Percentiles rank a stretch among this genome's conserved stretches.
Conservation (phyloP, 2,329 filamentous ascomycete genomes). For the Penicillium occitanis region DNA sequence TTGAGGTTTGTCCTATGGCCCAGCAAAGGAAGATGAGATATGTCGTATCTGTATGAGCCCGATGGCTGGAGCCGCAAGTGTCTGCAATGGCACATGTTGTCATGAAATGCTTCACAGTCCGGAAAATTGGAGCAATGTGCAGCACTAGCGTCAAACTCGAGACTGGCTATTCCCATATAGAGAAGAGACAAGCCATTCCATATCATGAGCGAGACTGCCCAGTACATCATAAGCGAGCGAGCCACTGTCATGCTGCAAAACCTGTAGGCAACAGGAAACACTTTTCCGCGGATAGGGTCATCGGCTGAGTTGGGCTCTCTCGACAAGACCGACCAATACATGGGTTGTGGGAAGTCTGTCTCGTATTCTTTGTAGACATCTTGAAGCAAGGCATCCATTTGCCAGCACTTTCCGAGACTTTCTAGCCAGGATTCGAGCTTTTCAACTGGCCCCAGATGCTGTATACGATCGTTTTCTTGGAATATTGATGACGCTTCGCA, state of each 20-base stretch:
- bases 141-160: slow-evolving; percentile 19
- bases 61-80: slow-evolving; percentile 6
- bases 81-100: slow-evolving; percentile 17
- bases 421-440: slow-evolving; percentile 23
- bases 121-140: slow-evolving; percentile 16
- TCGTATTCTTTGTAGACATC: slow-evolving; percentile 30
- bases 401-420: slow-evolving; percentile 30
- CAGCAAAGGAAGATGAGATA: slow-evolving; percentile 26
- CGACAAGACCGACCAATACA: slow-evolving; percentile 35
- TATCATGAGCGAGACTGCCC: slow-evolving; percentile 35
- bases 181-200: slow-evolving; percentile 37
- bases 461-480: slow-evolving; percentile 23
- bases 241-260: slow-evolving; percentile 32
- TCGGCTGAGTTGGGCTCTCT: slow-evolving; percentile 18
- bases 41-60: slow-evolving; percentile 18
- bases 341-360: slow-evolving; percentile 24
- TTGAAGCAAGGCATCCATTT: slow-evolving; percentile 29
- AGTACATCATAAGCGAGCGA: slow-evolving; percentile 34
- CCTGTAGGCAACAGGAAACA: slow-evolving; percentile 34
- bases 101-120: slow-evolving; percentile 10
- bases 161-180: slow-evolving; percentile 28
- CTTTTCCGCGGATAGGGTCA: slow-evolving; percentile 17
- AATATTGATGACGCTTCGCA: slow-evolving; percentile 29
- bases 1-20: slow-evolving; percentile 29
- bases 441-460: slow-evolving; percentile 22